Evolutionary conservation across 495 filamentous ascomycete genomes (phyloP).

Genomic region (Annulohypoxylon bovei): DNA sequence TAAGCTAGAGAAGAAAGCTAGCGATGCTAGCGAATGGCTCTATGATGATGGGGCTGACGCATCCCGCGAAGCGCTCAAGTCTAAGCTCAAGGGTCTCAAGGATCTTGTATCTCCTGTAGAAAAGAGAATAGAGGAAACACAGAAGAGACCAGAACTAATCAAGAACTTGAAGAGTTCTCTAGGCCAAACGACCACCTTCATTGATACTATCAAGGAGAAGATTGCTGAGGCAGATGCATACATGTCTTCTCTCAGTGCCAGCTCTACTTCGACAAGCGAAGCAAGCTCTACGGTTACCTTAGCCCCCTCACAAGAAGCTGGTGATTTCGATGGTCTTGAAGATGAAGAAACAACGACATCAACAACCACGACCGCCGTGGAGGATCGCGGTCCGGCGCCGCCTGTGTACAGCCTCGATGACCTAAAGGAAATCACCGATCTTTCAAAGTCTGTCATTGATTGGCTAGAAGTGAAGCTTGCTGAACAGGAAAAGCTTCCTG

Average conservation of each 20-base stretch:
- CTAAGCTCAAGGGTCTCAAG: slow-evolving; percentile 75
- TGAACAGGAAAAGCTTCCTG: slow-evolving; percentile 71
- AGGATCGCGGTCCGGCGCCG: slow-evolving; percentile 57
- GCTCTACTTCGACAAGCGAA: slow-evolving; percentile 51
- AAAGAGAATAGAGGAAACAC: slow-evolving; percentile 72
- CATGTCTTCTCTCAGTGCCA: slow-evolving; percentile 55
- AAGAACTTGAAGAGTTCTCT: slow-evolving; percentile 70
- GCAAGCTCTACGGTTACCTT: slow-evolving; percentile 51
- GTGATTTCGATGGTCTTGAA: slow-evolving; percentile 72
- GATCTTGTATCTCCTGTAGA: slow-evolving; percentile 75
- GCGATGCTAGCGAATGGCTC: slow-evolving; percentile 84
- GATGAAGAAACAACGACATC: slow-evolving; percentile 59
- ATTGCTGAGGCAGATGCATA: slow-evolving; percentile 60
- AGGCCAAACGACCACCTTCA: slow-evolving; percentile 60
- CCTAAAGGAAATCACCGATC: slow-evolving; percentile 62
- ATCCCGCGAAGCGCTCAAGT: slow-evolving; percentile 72
- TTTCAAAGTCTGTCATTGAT: slow-evolving; percentile 55
- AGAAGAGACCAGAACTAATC: slow-evolving; percentile 71
- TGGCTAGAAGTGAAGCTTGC: slow-evolving; percentile 78
- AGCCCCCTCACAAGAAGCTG: slow-evolving; percentile 49
- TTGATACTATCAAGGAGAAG: slow-evolving; percentile 61
- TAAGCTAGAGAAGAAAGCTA: slow-evolving; percentile 69
- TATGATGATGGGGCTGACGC: slow-evolving; percentile 86
- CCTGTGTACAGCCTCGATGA: slow-evolving; percentile 71
- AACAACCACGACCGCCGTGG: slow-evolving; percentile 49